These are phyloP conservation scores for Synchytrium microbalum DNA, from an alignment of 371 early-diverging fungal genomes.

Conservation along the genomic window DNA sequence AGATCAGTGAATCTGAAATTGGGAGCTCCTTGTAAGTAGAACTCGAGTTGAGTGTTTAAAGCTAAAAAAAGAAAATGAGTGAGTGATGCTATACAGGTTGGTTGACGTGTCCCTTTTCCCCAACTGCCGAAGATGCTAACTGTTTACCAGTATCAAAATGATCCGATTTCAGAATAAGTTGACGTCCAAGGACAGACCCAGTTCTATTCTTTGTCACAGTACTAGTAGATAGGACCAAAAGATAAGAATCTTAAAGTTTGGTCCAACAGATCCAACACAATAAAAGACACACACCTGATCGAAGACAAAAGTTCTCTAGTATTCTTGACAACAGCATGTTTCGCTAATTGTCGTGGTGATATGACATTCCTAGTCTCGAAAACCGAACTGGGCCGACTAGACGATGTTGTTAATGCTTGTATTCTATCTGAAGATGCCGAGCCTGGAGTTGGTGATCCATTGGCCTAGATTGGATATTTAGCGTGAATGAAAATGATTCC, in stretches of 20 bases:
- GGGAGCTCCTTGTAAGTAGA: constrained; percentile 61
- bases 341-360: background rate
- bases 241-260: too few species aligned
- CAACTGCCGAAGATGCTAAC: background rate
- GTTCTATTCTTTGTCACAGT: constrained; percentile 25
- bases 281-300: background rate
- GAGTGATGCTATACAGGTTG: background rate
- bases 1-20: constrained; percentile 59
- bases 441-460: too few species aligned
- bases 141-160: constrained; percentile 50
- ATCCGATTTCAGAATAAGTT: constrained; percentile 58
- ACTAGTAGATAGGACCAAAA: too few species aligned
- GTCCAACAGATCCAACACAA: too few species aligned
- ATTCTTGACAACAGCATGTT: background rate
- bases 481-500: too few species aligned
- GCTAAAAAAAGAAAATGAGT: constrained; percentile 22
- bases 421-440: too few species aligned
- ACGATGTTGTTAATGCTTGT: too few species aligned
- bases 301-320: background rate
- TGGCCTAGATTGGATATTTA: too few species aligned
- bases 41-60: constrained; percentile 49
- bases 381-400: too few species aligned
- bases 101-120: background rate
- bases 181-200: constrained; percentile 53
- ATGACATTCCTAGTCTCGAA: background rate